Base-by-base conservation (phyloP, 208 protist genomes). In the Kentomonas sorsogonicus region DNA sequence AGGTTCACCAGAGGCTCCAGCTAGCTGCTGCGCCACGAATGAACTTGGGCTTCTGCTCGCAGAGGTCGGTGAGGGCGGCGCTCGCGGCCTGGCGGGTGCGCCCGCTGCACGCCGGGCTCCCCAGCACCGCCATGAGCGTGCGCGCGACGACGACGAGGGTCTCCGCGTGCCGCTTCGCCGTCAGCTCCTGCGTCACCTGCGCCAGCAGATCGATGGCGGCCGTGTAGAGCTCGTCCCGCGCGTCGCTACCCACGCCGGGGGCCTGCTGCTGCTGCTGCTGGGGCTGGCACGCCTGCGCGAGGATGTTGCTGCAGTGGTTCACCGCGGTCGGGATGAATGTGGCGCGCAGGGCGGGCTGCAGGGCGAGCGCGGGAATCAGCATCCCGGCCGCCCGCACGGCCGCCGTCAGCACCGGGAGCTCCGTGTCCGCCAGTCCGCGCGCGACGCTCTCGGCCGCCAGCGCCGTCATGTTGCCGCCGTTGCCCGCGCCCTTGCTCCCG, bases 201-300 rank as follows among this genome's bases (percentile, higher is more conserved):
- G 88, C 83, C 0, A 91, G 55, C 33, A 91, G 36, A 29, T 94
- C 83, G n/a, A 93, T 54, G 4, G 83, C 66, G 30, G 54, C 76
- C 7, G 84, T 70, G 60, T 78, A 86, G 27, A 94, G 63, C 30
- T 57, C 69, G 16, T 56, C 67, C 43, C 18, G 27, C 27, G 72
- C 63, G 29, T 79, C 68, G 33, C 66, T 53, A 10, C 26, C 30
- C 1, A 61, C 39, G 23, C 61, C 59, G 36, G n/a, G n/a, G n/a
- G n/a, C n/a, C n/a, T n/a, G n/a, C n/a, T n/a, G n/a, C n/a, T n/a
- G n/a, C n/a, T n/a, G n/a, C n/a, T n/a, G n/a, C n/a, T n/a, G n/a
- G n/a, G n/a, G n/a, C n/a, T n/a, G n/a, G n/a, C n/a, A n/a, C n/a
- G n/a, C n/a, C n/a, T 53, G 67, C 52, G 68, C 29, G 20, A 94